A percentile compares a stretch with the other conserved stretches of the same genome.
Evolutionary conservation across 139 green algal species (phyloP).

Genomic region (Auxenochlorella protothecoides): DNA sequence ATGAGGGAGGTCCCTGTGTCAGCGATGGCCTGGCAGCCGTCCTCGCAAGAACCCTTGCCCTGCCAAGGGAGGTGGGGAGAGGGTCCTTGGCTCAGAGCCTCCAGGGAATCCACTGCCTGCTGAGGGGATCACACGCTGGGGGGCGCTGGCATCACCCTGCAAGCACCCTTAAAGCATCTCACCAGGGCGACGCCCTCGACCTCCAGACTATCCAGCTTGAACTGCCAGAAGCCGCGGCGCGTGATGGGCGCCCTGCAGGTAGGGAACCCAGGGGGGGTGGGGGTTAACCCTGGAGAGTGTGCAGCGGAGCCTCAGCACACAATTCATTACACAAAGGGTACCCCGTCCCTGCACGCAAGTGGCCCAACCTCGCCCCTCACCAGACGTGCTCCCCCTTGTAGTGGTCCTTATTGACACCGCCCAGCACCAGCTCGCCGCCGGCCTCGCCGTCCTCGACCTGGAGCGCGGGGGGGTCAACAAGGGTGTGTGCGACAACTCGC

Average conservation of each 20-base stretch:
- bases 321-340: too few species aligned
- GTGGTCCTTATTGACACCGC: conserved; percentile 79
- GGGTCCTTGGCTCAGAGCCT: too few species aligned
- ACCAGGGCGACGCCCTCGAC: conserved; percentile 19
- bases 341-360: too few species aligned
- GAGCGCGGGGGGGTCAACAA: neutral
- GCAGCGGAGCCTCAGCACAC: too few species aligned
- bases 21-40: conserved; percentile 82
- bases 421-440: conserved; percentile 90
- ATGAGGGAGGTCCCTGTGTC: conserved; percentile 85
- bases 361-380: conserved; percentile 1
- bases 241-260: conserved; percentile 57
- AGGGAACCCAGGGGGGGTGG: too few species aligned
- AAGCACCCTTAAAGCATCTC: too few species aligned
- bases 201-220: conserved; percentile 66
- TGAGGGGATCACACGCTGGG: too few species aligned
- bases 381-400: conserved; percentile 83
- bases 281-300: too few species aligned
- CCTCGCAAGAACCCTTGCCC: conserved; percentile 18
- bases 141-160: too few species aligned
- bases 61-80: too few species aligned
- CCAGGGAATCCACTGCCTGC: too few species aligned
- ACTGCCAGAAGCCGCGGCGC: conserved; percentile 90
- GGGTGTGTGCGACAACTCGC: neutral
- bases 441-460: conserved; percentile 14